A percentile compares a stretch with the other conserved stretches of the same genome.
These are phyloP conservation scores for Ogataea neopini DNA, from an alignment of 805 yeast genomes.

Conservation along the genomic window DNA sequence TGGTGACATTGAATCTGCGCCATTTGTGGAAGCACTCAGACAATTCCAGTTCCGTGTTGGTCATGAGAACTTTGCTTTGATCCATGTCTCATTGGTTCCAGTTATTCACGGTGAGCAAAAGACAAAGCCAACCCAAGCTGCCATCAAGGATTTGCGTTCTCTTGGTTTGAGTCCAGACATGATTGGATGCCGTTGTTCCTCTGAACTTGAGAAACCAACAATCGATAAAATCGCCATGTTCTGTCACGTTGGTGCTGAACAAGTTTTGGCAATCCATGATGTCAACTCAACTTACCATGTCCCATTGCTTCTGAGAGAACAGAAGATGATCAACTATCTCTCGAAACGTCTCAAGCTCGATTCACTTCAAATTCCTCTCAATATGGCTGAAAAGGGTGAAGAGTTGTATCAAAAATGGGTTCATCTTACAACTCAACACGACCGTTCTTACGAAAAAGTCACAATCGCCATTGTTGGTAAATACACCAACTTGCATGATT, in stretches of 20 bases:
- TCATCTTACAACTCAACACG: constrained; percentile 73
- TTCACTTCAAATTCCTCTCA: constrained; percentile 45
- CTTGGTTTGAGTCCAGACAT: constrained; percentile 94
- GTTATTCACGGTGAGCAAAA: constrained; percentile 98
- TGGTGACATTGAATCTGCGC: constrained; percentile 98
- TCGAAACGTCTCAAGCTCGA: constrained; percentile 64
- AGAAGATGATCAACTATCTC: constrained; percentile 76
- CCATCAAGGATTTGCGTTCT: constrained; percentile 93
- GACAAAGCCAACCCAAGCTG: constrained; percentile 99
- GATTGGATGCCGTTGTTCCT: constrained; percentile 96
- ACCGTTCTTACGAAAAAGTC: constrained; percentile 80
- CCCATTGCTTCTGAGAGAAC: constrained; percentile 86
- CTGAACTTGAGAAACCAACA: constrained; percentile 77
- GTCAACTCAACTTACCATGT: constrained; percentile 97
- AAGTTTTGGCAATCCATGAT: constrained; percentile 95
- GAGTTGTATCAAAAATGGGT: constrained; percentile 77
- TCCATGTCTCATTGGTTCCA: constrained; percentile 96
- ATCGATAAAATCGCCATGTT: constrained; percentile 97
- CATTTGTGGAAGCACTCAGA: constrained; percentile 97
- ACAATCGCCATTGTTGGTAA: constrained; percentile 97
- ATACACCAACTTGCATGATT: constrained; percentile 93
- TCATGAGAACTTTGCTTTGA: constrained; percentile 86
- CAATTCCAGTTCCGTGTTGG: constrained; percentile 99
- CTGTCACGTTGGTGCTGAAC: constrained; percentile 98
- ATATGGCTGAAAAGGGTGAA: constrained; percentile 65